phyloP scores from a whole-genome alignment of 805 yeast genomes.

The Kodamaea lidongshanica region DNA sequence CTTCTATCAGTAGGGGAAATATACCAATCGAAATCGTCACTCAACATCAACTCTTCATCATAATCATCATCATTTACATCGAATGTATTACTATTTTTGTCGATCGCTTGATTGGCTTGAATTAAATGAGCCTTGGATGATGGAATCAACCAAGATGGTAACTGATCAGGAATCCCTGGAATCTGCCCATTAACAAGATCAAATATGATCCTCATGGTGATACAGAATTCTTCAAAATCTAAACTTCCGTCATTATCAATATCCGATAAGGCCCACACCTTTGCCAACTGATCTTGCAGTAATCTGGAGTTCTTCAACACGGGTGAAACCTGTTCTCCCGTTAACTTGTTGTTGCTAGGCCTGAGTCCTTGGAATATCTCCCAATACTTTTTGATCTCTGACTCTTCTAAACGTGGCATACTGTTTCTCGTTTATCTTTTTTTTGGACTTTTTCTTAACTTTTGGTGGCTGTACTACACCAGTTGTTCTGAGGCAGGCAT shows the following conservation, averaged over 20 bases:
- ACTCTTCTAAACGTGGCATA: slow-evolving; percentile 75
- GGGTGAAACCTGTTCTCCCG: slow-evolving; percentile 79
- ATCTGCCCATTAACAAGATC: slow-evolving; percentile 74
- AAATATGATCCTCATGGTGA: slow-evolving; percentile 92
- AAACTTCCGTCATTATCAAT: slow-evolving; percentile 86
- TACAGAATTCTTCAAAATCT: slow-evolving; percentile 97
- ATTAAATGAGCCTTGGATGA: slow-evolving; percentile 79
- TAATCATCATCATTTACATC: slow-evolving; percentile 33
- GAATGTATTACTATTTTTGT: slow-evolving; percentile 17
- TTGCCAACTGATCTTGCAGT: slow-evolving; percentile 66
- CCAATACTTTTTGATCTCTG: slow-evolving; percentile 98
- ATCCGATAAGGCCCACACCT: slow-evolving; percentile 89
- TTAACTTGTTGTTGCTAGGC: slow-evolving; percentile 72
- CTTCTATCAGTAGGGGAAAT: slow-evolving; percentile 82
- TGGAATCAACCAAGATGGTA: slow-evolving; percentile 93
- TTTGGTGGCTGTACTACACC: too few species aligned
- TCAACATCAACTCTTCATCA: slow-evolving; percentile 56
- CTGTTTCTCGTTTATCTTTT: slow-evolving; percentile 1
- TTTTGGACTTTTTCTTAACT: background rate
- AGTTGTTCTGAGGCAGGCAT: too few species aligned
- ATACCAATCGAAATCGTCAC: slow-evolving; percentile 89
- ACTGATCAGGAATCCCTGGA: slow-evolving; percentile 53
- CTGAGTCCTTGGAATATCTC: slow-evolving; percentile 87
- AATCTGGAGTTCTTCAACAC: slow-evolving; percentile 87
- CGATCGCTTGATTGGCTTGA: slow-evolving; percentile 71